phyloP scores from a whole-genome alignment of 2,329 filamentous ascomycete genomes.

The Trichoderma lentiforme region DNA sequence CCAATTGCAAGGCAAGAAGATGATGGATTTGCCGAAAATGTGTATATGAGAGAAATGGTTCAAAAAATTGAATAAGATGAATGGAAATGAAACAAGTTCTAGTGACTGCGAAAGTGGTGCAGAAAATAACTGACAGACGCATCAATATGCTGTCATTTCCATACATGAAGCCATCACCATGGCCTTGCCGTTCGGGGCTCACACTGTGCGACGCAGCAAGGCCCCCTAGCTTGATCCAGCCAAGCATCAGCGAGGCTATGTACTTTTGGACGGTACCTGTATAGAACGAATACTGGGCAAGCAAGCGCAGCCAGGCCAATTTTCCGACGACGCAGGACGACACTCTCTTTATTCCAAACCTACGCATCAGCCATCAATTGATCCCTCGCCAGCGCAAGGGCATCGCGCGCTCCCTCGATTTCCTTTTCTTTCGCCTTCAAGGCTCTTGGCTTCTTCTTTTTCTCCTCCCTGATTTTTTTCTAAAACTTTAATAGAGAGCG shows the following conservation, averaged over 20 bases:
- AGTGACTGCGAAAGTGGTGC: neutral
- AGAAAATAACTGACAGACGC: neutral
- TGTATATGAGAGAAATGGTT: neutral
- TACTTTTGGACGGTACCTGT: neutral
- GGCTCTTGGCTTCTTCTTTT: neutral
- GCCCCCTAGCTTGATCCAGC: neutral
- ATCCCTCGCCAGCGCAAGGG: neutral
- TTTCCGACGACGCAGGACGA: constrained; percentile 11
- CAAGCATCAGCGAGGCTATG: neutral
- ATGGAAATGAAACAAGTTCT: neutral
- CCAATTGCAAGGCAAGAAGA: neutral
- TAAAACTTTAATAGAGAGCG: too few relatives aligned
- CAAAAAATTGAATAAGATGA: neutral
- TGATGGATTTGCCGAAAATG: neutral
- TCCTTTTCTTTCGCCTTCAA: neutral
- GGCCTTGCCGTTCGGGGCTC: neutral
- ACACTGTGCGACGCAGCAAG: constrained; percentile 14
- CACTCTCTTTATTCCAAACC: neutral
- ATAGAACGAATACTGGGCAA: neutral
- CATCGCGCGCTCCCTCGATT: constrained; percentile 1
- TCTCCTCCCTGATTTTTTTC: neutral
- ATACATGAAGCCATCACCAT: constrained; percentile 1
- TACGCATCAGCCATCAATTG: constrained; percentile 2
- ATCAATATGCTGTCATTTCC: neutral
- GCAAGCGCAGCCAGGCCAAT: constrained; percentile 2